These are phyloP conservation scores for Triadica sebifera DNA, from an alignment of 345 rosid species.

Conservation along the genomic window DNA sequence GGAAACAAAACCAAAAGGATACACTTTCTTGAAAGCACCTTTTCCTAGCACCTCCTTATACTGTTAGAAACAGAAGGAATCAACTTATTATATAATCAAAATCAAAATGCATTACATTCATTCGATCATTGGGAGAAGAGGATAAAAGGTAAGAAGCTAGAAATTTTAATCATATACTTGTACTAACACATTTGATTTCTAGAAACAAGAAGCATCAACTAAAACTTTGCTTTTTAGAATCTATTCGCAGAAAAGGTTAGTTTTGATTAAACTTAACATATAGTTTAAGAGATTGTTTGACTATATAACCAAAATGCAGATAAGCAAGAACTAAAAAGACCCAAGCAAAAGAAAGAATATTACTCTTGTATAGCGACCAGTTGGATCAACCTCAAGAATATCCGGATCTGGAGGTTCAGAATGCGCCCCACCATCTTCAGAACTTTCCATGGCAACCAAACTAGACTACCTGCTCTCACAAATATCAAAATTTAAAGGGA, in stretches of 20 bases:
- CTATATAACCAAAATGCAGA: too few species aligned
- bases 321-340: too few species aligned
- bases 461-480: constrained; percentile 5
- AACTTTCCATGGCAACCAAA: constrained; percentile 30
- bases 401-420: constrained; percentile 64
- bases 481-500: background rate
- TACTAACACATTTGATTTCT: too few species aligned
- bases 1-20: constrained; percentile 32
- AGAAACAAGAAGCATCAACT: too few species aligned
- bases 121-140: background rate
- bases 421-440: constrained; percentile 42
- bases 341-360: background rate
- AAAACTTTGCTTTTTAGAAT: background rate
- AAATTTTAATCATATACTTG: background rate
- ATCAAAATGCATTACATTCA: background rate
- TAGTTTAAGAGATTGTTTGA: too few species aligned
- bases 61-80: constrained; percentile 37
- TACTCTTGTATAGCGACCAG: constrained; percentile 61
- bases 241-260: background rate
- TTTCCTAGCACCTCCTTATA: constrained; percentile 67
- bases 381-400: constrained; percentile 64
- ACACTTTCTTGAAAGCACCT: constrained; percentile 86
- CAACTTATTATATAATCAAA: background rate
- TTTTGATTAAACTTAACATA: background rate
- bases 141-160: background rate